Percentiles rank a stretch among this genome's conserved stretches.
phyloP scores from a whole-genome alignment of 108 stramenopile genomes.

The Phaeodactylum tricornutum region DNA sequence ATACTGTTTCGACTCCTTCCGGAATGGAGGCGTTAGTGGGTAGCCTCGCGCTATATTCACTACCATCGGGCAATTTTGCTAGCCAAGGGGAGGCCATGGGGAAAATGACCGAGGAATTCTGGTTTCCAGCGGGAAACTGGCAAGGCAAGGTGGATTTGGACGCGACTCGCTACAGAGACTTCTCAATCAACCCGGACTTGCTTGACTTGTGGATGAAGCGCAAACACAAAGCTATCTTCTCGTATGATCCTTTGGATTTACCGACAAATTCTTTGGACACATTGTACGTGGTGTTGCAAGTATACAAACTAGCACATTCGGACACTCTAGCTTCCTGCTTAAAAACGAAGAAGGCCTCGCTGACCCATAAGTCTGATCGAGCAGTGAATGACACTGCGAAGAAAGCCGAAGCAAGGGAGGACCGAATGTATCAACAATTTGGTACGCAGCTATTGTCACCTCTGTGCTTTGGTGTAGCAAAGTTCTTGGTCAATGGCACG shows the following conservation, averaged over 20 bases:
- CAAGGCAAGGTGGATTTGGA: conserved; percentile 22
- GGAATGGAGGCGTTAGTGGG: conserved; percentile 63
- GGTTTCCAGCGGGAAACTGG: conserved; percentile 79
- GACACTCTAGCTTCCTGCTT: conserved; percentile 11
- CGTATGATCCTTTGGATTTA: conserved; percentile 40
- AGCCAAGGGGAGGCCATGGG: neutral
- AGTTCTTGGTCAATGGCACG: no score
- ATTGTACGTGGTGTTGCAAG: conserved; percentile 57
- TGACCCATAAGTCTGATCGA: conserved; percentile 1
- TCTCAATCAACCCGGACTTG: no score
- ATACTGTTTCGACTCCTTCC: neutral
- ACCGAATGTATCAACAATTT: conserved; percentile 17
- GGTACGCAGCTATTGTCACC: conserved; percentile 56
- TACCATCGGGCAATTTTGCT: conserved; percentile 8
- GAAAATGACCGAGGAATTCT: conserved; percentile 78
- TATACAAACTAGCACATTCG: conserved; percentile 32
- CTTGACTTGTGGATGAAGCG: conserved; percentile 37
- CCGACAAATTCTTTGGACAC: conserved; percentile 10
- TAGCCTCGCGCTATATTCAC: conserved; percentile 50
- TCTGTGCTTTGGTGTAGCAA: conserved; percentile 51
- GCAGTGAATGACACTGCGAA: neutral
- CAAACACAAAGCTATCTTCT: conserved; percentile 69
- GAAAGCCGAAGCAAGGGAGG: conserved; percentile 8
- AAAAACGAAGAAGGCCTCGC: neutral
- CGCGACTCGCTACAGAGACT: no score